Evolutionary conservation across 2,329 filamentous ascomycete genomes (phyloP).

Genomic region (Geosmithia flava): DNA sequence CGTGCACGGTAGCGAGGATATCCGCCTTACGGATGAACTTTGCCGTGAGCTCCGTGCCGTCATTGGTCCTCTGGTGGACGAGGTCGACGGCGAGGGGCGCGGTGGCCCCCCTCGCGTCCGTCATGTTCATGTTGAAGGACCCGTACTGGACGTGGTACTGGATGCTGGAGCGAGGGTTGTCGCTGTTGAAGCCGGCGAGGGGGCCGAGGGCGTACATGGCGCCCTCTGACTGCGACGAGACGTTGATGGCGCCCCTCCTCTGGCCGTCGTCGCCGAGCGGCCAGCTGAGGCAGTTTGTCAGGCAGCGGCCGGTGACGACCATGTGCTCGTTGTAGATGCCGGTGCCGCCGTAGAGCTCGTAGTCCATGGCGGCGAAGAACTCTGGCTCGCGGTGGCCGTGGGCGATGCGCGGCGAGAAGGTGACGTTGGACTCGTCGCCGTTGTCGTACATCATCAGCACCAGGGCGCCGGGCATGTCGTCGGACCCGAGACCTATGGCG

Average conservation of each 20-base stretch:
- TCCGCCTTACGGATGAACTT: constrained; percentile 2
- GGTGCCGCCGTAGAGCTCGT: constrained; percentile 32
- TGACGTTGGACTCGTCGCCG: constrained; percentile 32
- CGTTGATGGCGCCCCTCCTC: constrained; percentile 29
- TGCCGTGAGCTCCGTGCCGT: constrained; percentile 19
- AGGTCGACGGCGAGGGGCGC: constrained; percentile 24
- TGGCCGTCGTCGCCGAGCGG: constrained; percentile 10
- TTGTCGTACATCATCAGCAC: constrained; percentile 43
- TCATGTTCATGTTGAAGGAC: constrained; percentile 42
- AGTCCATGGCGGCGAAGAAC: constrained; percentile 28
- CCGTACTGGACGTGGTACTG: constrained; percentile 41
- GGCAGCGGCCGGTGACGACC: constrained; percentile 39
- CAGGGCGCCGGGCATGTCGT: constrained; percentile 37
- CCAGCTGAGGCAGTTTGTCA: constrained; percentile 38
- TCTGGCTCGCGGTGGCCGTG: constrained; percentile 39
- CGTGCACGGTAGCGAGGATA: constrained; percentile 27
- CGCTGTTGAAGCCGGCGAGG: constrained; percentile 24
- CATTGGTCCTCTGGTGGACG: constrained; percentile 14
- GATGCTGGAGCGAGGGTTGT: constrained; percentile 29
- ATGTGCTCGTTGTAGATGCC: constrained; percentile 31
- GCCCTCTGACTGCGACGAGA: constrained; percentile 29
- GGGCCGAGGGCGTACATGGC: constrained; percentile 47
- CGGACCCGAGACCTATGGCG: constrained; percentile 39
- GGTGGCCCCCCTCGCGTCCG: constrained; percentile 30
- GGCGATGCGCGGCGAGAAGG: constrained; percentile 40